phyloP scores from a whole-genome alignment of 805 yeast species.

The Isabelozyma pseudorhagii region DNA sequence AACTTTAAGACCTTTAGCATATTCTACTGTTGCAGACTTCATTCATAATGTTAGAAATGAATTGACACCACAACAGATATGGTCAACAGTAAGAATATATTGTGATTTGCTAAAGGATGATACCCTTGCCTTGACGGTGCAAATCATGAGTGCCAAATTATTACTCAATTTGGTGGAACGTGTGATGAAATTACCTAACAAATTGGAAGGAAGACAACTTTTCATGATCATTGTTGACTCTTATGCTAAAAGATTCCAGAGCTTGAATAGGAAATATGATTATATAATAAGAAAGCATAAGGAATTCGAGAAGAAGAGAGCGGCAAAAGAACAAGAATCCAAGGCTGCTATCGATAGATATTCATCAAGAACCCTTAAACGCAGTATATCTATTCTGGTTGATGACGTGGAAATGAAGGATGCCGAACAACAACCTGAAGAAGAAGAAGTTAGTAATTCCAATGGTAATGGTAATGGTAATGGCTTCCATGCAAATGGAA shows the following conservation, averaged over 20 bases:
- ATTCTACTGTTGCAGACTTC: conserved; percentile 92
- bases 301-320: conserved; percentile 44
- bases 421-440: conserved; percentile 5
- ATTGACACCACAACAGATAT: conserved; percentile 74
- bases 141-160: conserved; percentile 93
- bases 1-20: conserved; percentile 88
- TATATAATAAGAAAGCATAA: conserved; percentile 63
- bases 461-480: conserved; percentile 1
- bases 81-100: conserved; percentile 82
- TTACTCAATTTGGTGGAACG: conserved; percentile 85
- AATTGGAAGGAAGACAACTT: conserved; percentile 78
- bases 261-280: conserved; percentile 69
- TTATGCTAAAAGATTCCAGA: conserved; percentile 75
- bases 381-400: conserved; percentile 11
- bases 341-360: conserved; percentile 40
- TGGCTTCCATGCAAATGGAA: conserved; percentile 1
- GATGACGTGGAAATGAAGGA: conserved; percentile 26
- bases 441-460: conserved; percentile 1
- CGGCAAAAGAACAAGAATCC: conserved; percentile 38
- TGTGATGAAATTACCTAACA: conserved; percentile 76
- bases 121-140: conserved; percentile 82
- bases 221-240: conserved; percentile 85
- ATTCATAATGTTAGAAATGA: conserved; percentile 89
- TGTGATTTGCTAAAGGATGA: conserved; percentile 78
- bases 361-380: conserved; percentile 15